These are phyloP conservation scores for Chrysoporthe puriensis DNA, from an alignment of 2,329 filamentous ascomycete genomes.

Conservation along the genomic window DNA sequence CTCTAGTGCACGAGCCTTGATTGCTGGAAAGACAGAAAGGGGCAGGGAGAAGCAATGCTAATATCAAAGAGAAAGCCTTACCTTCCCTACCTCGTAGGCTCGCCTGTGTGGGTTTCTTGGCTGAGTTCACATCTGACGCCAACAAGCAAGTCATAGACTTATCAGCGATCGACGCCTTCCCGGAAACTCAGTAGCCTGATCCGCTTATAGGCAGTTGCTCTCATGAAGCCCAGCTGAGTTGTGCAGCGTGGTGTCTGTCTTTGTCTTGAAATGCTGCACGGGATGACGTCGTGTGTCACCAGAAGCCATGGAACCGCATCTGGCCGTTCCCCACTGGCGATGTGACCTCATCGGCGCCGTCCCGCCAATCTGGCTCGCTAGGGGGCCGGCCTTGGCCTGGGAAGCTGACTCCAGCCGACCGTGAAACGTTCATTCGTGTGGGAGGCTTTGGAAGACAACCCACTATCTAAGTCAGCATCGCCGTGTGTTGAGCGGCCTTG, in stretches of 20 bases:
- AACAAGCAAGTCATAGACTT: conserved; percentile 1
- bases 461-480: background rate
- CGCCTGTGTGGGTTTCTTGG: background rate
- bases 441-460: background rate
- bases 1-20: too few relatives aligned
- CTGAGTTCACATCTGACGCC: background rate
- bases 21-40: background rate
- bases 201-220: background rate
- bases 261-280: background rate
- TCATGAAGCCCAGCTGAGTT: background rate
- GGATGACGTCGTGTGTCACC: conserved; percentile 9
- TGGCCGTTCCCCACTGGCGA: background rate
- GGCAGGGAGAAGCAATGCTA: background rate
- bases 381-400: background rate
- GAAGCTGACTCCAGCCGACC: background rate
- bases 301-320: background rate
- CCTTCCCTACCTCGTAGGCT: background rate
- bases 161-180: conserved; percentile 6
- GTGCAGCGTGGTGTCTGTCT: background rate
- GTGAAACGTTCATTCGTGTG: background rate
- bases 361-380: conserved; percentile 1
- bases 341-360: conserved; percentile 9
- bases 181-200: conserved; percentile 6
- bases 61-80: background rate
- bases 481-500: background rate